Percentiles rank a stretch among this genome's conserved stretches.
Conservation (phyloP, 371 early-diverging fungal species). For the Dentiscutata heterogama region DNA sequence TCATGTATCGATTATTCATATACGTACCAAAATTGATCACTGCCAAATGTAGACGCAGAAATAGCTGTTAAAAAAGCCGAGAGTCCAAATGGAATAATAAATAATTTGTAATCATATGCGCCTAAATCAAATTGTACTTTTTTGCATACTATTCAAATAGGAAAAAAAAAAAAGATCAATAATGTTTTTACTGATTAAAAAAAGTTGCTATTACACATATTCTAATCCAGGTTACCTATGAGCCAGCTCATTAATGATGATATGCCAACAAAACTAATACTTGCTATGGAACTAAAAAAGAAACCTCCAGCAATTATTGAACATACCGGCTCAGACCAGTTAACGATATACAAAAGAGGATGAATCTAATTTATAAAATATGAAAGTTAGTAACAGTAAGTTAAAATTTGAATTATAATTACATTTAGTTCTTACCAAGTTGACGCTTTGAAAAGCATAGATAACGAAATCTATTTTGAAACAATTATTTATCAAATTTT, state of each 20-base stretch:
- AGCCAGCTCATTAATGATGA: conserved; percentile 7
- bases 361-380: background rate
- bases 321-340: background rate
- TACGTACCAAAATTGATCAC: background rate
- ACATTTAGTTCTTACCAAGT: conserved; percentile 1
- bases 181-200: background rate
- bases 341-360: background rate
- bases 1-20: background rate
- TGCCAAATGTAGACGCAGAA: background rate
- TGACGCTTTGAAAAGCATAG: background rate
- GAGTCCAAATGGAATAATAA: background rate
- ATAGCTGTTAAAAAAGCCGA: background rate
- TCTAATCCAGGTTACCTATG: conserved; percentile 6
- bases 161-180: background rate
- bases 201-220: background rate
- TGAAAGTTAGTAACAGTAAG: background rate
- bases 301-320: background rate
- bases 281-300: background rate
- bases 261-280: background rate
- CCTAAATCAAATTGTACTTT: background rate
- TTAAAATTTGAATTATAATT: background rate
- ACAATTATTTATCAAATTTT: background rate
- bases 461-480: conserved; percentile 1
- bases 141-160: background rate
- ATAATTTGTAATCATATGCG: conserved; percentile 1